Conservation (phyloP, 176 grass and related monocot genomes). For the Zea luxurians region DNA sequence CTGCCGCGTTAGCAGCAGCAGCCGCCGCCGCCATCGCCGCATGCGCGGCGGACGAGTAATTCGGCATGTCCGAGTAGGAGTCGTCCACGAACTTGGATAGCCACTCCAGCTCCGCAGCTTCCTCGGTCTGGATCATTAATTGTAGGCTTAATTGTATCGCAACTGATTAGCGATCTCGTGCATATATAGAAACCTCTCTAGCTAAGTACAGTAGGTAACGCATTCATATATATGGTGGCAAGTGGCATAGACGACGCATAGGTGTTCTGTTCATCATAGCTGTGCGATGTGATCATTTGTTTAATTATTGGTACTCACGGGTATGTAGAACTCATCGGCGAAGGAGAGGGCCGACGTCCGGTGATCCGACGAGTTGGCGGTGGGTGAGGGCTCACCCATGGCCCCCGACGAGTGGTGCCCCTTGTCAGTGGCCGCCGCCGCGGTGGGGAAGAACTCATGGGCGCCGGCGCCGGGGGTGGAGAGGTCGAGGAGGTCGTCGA, state of each 20-base stretch:
- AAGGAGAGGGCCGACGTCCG: conserved; percentile 64
- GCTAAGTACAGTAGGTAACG: not conserved
- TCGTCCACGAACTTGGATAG: conserved; percentile 98
- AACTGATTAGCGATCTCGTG: conserved; percentile 28
- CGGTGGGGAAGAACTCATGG: conserved; percentile 62
- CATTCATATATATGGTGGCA: not conserved
- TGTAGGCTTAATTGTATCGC: too few relatives aligned
- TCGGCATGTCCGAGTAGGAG: conserved; percentile 90
- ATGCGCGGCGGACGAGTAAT: conserved; percentile 54
- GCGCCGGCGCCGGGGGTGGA: conserved; percentile 51
- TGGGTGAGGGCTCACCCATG: conserved; percentile 43
- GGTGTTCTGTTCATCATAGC: not conserved
- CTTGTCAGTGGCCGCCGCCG: conserved; percentile 19
- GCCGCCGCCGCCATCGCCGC: conserved; percentile 48
- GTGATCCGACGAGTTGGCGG: conserved; percentile 56
- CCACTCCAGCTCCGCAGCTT: conserved; percentile 98
- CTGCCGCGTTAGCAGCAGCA: conserved; percentile 27
- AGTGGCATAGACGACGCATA: not conserved
- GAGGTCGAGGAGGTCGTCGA: conserved; percentile 82
- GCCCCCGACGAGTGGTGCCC: conserved; percentile 22
- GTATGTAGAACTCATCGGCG: conserved; percentile 89
- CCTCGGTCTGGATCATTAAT: conserved; percentile 63
- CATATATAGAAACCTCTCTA: not conserved
- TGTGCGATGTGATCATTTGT: not conserved
- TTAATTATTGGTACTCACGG: conserved; percentile 54